Percentiles rank a stretch among this genome's conserved stretches.
Evolutionary conservation across 768 basidiomycete species (phyloP).

Genomic region (Pisolithus albus): DNA sequence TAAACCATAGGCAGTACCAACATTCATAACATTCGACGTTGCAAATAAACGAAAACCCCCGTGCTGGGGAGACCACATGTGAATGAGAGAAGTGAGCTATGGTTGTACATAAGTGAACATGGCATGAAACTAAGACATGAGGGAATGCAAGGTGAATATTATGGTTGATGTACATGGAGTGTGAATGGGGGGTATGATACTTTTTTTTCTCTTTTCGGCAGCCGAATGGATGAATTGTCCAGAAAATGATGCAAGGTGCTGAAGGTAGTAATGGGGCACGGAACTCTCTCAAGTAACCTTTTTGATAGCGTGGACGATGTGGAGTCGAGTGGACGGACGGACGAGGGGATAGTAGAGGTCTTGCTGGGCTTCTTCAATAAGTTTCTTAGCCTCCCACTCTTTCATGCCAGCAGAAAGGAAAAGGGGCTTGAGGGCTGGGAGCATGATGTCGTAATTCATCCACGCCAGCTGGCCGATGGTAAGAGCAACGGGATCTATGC

Average conservation of each 20-base stretch:
- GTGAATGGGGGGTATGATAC: conserved; percentile 14
- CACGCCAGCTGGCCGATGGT: conserved; percentile 67
- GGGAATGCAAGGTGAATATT: conserved; percentile 44
- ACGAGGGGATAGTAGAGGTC: conserved; percentile 58
- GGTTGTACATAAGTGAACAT: conserved; percentile 7
- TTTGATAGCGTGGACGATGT: conserved; percentile 52
- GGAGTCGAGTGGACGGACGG: conserved; percentile 44
- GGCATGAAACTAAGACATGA: neutral
- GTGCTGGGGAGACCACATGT: neutral
- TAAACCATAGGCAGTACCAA: too few relatives aligned
- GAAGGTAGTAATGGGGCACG: neutral
- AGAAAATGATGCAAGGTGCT: conserved; percentile 5
- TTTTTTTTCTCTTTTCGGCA: conserved; percentile 13
- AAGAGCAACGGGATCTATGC: conserved; percentile 47
- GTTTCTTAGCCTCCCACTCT: conserved; percentile 45
- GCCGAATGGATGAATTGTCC: conserved; percentile 15
- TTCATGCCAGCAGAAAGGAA: conserved; percentile 48
- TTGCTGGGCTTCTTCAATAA: conserved; percentile 56
- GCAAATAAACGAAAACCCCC: too few relatives aligned
- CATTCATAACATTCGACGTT: too few relatives aligned
- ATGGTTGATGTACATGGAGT: conserved; percentile 19
- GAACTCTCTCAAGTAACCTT: conserved; percentile 10
- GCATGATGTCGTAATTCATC: conserved; percentile 63
- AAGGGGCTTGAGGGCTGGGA: conserved; percentile 56
- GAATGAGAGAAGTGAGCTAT: neutral